Conservation (phyloP, 1,284 basidiomycete genomes). For the Apiotrichum sp. region DNA sequence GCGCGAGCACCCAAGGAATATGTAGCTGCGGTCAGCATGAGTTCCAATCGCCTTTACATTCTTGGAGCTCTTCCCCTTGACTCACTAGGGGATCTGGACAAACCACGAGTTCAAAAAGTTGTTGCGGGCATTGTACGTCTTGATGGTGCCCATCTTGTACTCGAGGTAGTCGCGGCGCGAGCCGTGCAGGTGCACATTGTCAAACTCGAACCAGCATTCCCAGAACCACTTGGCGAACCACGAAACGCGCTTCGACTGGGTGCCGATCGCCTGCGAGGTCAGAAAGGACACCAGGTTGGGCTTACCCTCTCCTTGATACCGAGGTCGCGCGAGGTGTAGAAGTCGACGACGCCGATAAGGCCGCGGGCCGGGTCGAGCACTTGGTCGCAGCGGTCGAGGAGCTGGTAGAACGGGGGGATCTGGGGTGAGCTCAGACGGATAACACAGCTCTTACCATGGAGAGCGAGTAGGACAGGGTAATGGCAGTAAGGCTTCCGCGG, state of each 20-base stretch:
- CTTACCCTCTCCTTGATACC: slow-evolving; percentile 51
- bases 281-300: neutral
- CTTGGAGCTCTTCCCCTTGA: neutral
- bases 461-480: slow-evolving; percentile 66
- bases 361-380: slow-evolving; percentile 62
- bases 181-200: slow-evolving; percentile 66
- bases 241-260: slow-evolving; percentile 61
- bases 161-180: slow-evolving; percentile 69
- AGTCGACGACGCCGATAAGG: slow-evolving; percentile 67
- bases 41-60: neutral
- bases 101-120: slow-evolving; percentile 63
- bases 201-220: slow-evolving; percentile 74
- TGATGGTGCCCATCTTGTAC: slow-evolving; percentile 72
- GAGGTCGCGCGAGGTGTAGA: slow-evolving; percentile 65
- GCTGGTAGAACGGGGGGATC: slow-evolving; percentile 66
- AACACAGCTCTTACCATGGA: slow-evolving; percentile 55
- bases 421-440: slow-evolving; percentile 24
- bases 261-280: slow-evolving; percentile 56
- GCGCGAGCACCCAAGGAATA: slow-evolving; percentile 69
- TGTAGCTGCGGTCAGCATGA: slow-evolving; percentile 50
- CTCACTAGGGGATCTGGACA: slow-evolving; percentile 56
- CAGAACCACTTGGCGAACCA: slow-evolving; percentile 76
- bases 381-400: slow-evolving; percentile 65
- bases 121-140: slow-evolving; percentile 68
- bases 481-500: slow-evolving; percentile 56